phyloP scores from a whole-genome alignment of 148 eudicot species.

The Polygonum aviculare region DNA sequence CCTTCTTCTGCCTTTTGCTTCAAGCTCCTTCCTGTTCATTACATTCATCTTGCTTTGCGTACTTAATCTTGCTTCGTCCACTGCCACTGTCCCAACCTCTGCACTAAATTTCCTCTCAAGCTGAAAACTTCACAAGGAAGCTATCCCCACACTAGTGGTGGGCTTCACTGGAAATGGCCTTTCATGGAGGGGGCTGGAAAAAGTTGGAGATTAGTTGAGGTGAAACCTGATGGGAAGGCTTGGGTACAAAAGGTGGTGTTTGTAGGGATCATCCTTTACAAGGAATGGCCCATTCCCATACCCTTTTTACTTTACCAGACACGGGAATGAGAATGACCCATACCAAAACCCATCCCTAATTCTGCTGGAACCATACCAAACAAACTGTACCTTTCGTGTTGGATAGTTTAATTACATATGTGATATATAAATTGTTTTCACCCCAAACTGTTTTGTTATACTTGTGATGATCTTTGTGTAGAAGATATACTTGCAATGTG shows the following conservation, averaged over 20 bases:
- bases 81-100: not conserved
- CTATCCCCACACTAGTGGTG: not conserved
- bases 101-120: not conserved
- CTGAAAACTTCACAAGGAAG: not conserved
- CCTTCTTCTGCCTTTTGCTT: not conserved
- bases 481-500: slow-evolving; percentile 1
- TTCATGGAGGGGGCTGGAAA: not conserved
- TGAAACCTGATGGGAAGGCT: not conserved
- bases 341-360: not conserved
- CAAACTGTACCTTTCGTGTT: not conserved
- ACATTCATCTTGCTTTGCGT: not conserved
- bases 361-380: not conserved
- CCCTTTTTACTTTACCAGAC: not conserved
- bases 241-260: not conserved
- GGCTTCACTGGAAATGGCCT: not conserved
- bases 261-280: not conserved
- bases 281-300: not conserved
- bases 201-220: not conserved
- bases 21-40: not conserved
- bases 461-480: not conserved
- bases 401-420: not conserved
- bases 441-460: not conserved
- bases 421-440: not conserved
- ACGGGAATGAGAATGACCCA: not conserved
- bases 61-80: not conserved